Evolutionary conservation across 352 stramenopile genomes (phyloP).

Genomic region (Elongisporangium anandrum): DNA sequence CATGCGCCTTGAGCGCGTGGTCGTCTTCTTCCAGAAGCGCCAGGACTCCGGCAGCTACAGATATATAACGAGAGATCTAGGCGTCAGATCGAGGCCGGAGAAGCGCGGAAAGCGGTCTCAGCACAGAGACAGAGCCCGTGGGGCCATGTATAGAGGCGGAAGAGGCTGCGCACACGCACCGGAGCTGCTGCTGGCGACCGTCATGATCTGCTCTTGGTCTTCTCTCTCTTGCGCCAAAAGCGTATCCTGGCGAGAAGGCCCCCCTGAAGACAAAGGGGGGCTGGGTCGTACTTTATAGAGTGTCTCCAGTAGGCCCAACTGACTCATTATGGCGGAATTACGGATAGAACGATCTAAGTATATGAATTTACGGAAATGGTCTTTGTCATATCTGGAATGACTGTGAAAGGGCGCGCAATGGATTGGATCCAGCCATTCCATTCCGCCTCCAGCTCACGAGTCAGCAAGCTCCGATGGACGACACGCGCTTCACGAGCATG

Average conservation of each 20-base stretch:
- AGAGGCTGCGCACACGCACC: conserved; percentile 27
- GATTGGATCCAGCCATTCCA: neutral
- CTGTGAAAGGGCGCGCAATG: neutral
- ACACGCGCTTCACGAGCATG: conserved; percentile 30
- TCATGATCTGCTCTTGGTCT: conserved; percentile 30
- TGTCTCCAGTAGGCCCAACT: neutral
- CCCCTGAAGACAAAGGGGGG: no score
- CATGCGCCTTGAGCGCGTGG: conserved; percentile 86
- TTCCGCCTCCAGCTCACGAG: neutral
- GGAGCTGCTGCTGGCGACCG: conserved; percentile 50
- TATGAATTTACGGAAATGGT: neutral
- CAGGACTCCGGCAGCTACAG: conserved; percentile 79
- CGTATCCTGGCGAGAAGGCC: neutral
- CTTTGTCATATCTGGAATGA: neutral
- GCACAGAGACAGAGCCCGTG: neutral
- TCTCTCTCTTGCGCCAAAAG: conserved; percentile 15
- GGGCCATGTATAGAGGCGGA: neutral
- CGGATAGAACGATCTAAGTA: neutral
- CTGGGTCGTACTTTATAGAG: conserved; percentile 2
- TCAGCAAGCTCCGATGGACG: conserved; percentile 11
- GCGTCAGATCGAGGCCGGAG: conserved; percentile 10
- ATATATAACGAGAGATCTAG: conserved; percentile 26
- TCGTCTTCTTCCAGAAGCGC: conserved; percentile 91
- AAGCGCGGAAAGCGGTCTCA: conserved; percentile 1
- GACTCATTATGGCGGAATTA: neutral